phyloP scores from a whole-genome alignment of 1,284 basidiomycete species.

The Phylloporus sp. region DNA sequence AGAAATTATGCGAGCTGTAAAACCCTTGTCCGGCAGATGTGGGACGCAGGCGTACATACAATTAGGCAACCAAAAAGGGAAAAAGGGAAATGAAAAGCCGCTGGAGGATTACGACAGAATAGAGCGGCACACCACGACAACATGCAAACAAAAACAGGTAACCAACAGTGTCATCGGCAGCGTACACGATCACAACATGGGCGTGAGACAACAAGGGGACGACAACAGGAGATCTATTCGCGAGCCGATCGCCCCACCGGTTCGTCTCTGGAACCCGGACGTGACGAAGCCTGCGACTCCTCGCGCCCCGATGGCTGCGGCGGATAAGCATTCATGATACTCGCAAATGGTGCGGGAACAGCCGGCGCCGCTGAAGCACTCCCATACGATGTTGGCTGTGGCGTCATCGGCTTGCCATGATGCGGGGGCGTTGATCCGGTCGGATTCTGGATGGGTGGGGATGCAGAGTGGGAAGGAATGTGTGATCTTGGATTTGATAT shows the following conservation, averaged over 20 bases:
- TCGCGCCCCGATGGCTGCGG: slow-evolving; percentile 28
- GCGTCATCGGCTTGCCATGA: slow-evolving; percentile 2
- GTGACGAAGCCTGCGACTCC: slow-evolving; percentile 22
- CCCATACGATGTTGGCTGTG: slow-evolving; percentile 17
- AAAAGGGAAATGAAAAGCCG: not conserved
- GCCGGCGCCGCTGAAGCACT: slow-evolving; percentile 24
- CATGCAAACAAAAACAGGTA: slow-evolving; percentile 10
- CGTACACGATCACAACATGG: slow-evolving; percentile 9
- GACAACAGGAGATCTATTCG: slow-evolving; percentile 19
- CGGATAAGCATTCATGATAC: slow-evolving; percentile 67
- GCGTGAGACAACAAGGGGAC: too few species aligned
- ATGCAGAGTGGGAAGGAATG: slow-evolving; percentile 19
- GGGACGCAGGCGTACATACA: not conserved
- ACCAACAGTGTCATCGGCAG: not conserved
- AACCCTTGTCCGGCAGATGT: not conserved
- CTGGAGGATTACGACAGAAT: too few species aligned
- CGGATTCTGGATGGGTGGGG: slow-evolving; percentile 17
- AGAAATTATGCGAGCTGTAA: slow-evolving; percentile 23
- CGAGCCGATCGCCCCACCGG: slow-evolving; percentile 10
- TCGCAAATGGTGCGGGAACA: slow-evolving; percentile 56
- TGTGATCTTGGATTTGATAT: slow-evolving; percentile 16
- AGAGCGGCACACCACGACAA: slow-evolving; percentile 9
- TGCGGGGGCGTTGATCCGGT: slow-evolving; percentile 5
- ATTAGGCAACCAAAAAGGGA: not conserved
- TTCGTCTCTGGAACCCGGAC: slow-evolving; percentile 31